A percentile compares a stretch with the other conserved stretches of the same genome.
phyloP scores from a whole-genome alignment of 495 filamentous ascomycete species.

The Trichoderma parareesei region DNA sequence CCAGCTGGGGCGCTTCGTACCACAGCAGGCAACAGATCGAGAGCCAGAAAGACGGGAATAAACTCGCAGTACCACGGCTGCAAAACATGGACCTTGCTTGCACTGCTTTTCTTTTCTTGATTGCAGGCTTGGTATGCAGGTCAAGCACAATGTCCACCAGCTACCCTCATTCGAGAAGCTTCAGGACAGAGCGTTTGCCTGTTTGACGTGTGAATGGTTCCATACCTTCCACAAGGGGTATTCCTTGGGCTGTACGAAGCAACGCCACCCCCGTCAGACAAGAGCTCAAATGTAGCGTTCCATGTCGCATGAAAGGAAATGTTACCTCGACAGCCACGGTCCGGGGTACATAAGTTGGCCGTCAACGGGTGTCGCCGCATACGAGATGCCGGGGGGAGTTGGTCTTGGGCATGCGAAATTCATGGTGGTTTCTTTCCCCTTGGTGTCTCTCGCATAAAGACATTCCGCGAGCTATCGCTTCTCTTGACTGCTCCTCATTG shows the following conservation, averaged over 20 bases:
- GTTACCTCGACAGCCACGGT: constrained; percentile 6
- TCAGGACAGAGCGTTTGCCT: background rate
- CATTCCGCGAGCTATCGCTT: background rate
- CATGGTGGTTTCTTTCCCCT: background rate
- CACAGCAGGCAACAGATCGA: background rate
- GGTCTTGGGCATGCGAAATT: background rate
- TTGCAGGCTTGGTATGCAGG: background rate
- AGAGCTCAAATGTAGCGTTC: constrained; percentile 7
- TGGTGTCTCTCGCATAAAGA: background rate
- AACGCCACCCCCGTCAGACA: background rate
- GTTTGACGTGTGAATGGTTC: background rate
- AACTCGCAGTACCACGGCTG: background rate
- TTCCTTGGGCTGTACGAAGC: background rate
- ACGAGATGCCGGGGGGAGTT: background rate
- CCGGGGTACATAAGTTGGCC: constrained; percentile 1
- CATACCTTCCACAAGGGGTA: constrained; percentile 10
- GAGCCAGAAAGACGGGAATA: background rate
- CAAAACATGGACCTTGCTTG: background rate
- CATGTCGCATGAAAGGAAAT: constrained; percentile 5
- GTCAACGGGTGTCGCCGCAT: background rate
- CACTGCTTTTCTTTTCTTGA: background rate
- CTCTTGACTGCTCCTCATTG: background rate
- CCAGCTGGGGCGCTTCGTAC: background rate
- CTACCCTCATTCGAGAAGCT: background rate
- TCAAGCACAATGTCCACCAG: background rate